A percentile compares a stretch with the other conserved stretches of the same genome.
phyloP scores from a whole-genome alignment of 1,139 yeast species.

The Suhomyces kunorum region DNA sequence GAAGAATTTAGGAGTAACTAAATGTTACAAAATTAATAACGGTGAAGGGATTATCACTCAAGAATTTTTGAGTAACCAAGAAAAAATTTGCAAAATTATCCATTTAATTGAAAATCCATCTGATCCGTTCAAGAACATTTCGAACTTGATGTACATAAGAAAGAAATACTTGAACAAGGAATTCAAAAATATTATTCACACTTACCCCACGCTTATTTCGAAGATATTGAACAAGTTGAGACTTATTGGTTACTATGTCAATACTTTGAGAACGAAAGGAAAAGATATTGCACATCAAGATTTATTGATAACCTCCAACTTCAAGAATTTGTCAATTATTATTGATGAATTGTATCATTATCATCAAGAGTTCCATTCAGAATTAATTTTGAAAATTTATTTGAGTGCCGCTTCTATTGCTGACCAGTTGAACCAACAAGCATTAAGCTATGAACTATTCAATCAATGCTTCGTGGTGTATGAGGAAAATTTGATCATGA shows the following conservation, averaged over 20 bases:
- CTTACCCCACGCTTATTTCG: constrained; percentile 75
- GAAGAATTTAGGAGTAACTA: constrained; percentile 40
- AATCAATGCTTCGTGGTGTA: constrained; percentile 85
- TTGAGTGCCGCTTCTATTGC: constrained; percentile 66
- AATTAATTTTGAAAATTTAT: constrained; percentile 51
- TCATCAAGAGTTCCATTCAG: constrained; percentile 50
- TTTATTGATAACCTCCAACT: constrained; percentile 49
- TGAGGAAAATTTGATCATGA: constrained; percentile 63
- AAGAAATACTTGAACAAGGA: constrained; percentile 58
- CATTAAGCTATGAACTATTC: constrained; percentile 81
- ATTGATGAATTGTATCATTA: constrained; percentile 65
- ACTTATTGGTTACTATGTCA: constrained; percentile 39
- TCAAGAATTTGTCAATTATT: constrained; percentile 73
- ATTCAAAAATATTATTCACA: constrained; percentile 55
- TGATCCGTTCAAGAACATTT: constrained; percentile 54
- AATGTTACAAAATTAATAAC: constrained; percentile 33
- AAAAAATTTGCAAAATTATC: constrained; percentile 68
- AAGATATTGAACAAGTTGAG: constrained; percentile 62
- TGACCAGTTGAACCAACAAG: constrained; percentile 61
- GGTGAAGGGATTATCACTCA: constrained; percentile 36
- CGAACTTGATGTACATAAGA: constrained; percentile 56
- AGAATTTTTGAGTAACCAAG: constrained; percentile 57
- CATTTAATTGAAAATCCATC: constrained; percentile 54
- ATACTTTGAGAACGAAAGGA: constrained; percentile 19
- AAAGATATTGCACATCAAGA: constrained; percentile 26